Evolutionary conservation across 805 yeast species (phyloP).

Genomic region (Alloascoidea africana): DNA sequence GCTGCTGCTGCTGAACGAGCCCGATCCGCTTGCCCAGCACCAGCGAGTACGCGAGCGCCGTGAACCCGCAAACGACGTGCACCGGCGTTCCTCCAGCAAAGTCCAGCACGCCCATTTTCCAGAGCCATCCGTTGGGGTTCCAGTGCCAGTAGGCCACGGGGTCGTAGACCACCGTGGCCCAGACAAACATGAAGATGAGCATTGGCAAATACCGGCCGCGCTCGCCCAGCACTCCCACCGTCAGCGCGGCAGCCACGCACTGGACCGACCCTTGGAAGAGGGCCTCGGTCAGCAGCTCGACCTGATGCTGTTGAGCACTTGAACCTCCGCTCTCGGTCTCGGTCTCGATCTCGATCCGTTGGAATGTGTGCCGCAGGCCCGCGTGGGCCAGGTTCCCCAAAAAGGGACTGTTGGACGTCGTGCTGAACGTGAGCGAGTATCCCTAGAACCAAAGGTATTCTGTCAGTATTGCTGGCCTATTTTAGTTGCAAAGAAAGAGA

Average conservation of each 20-base stretch:
- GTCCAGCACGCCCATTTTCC: conserved; percentile 45
- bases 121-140: conserved; percentile 56
- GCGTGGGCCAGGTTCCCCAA: conserved; percentile 41
- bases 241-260: conserved; percentile 45
- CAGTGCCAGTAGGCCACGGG: conserved; percentile 66
- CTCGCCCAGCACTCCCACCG: conserved; percentile 62
- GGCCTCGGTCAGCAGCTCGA: conserved; percentile 42
- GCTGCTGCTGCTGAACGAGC: too few species aligned
- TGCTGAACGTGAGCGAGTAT: conserved; percentile 39
- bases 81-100: conserved; percentile 74
- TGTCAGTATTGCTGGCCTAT: neutral
- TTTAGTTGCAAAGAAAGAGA: too few species aligned
- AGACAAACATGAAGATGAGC: conserved; percentile 48
- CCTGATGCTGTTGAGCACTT: conserved; percentile 21
- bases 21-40: conserved; percentile 53
- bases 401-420: conserved; percentile 21
- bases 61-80: conserved; percentile 55
- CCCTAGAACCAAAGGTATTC: conserved; percentile 25
- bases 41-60: conserved; percentile 55
- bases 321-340: conserved; percentile 20
- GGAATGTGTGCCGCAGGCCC: conserved; percentile 35
- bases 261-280: conserved; percentile 57
- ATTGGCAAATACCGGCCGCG: conserved; percentile 59
- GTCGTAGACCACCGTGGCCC: conserved; percentile 62
- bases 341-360: conserved; percentile 22